phyloP scores from a whole-genome alignment of 2,329 filamentous ascomycete species.

The Scleromitrula shiraiana region DNA sequence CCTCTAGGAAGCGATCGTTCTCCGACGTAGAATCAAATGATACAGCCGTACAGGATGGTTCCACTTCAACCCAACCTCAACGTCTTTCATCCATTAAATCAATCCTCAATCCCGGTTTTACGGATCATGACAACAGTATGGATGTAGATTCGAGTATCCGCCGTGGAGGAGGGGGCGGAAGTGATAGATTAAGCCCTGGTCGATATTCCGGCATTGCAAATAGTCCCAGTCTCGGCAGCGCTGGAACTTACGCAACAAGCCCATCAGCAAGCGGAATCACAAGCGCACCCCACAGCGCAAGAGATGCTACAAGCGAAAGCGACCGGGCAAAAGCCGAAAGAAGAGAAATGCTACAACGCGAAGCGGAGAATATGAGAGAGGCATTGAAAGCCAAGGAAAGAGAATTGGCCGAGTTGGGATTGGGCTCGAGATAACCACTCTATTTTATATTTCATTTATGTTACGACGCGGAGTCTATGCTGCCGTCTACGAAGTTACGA shows the following conservation, averaged over 20 bases:
- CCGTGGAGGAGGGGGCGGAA: conserved; percentile 2
- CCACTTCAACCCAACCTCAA: conserved; percentile 40
- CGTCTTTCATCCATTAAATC: conserved; percentile 69
- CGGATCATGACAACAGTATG: conserved; percentile 14
- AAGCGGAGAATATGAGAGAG: conserved; percentile 63
- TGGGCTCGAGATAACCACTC: conserved; percentile 3
- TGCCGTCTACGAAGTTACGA: conserved; percentile 1
- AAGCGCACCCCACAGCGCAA: conserved; percentile 26
- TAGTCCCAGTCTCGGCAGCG: conserved; percentile 11
- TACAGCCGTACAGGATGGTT: conserved; percentile 6
- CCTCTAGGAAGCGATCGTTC: conserved; percentile 59
- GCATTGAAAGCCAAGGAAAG: conserved; percentile 27
- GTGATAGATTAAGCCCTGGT: conserved; percentile 13
- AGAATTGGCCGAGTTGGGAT: conserved; percentile 25
- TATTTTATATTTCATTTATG: no score
- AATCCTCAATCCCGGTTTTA: conserved; percentile 53
- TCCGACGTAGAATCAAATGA: conserved; percentile 45
- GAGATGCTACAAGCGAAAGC: conserved; percentile 34
- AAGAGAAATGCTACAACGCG: conserved; percentile 57
- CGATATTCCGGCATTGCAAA: conserved; percentile 9
- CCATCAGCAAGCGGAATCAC: conserved; percentile 31
- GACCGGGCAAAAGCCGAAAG: conserved; percentile 52
- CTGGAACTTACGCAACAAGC: conserved; percentile 20
- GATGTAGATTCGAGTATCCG: conserved; percentile 10
- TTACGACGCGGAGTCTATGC: no score